Evolutionary conservation across 768 basidiomycete species (phyloP), one percentile per base, ranked within the genome.

Genomic region (Termitomyces sp.): DNA sequence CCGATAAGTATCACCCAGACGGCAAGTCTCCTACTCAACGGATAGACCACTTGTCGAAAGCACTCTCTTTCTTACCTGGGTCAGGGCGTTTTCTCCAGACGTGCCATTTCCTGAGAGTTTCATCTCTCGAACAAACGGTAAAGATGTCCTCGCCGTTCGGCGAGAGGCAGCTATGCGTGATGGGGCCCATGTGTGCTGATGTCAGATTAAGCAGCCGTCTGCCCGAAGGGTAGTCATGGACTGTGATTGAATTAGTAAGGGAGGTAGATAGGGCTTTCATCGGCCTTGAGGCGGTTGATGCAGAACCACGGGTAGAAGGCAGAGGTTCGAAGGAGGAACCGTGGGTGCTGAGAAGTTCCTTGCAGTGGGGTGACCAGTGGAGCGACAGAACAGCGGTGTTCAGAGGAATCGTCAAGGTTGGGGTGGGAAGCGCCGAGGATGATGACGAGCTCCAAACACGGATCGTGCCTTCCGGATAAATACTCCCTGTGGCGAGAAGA

Each of bases 271-370:
- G 52, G 80, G 86, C 69, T 84, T 91, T 58, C 76, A 67, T 27
- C 76, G 70, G 81, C 70, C 24, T 76, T 72, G 67, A 80, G 78
- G 40, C 43, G 24, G 53, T 48, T 4, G 58, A 16, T 0, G 57
- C 20, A 22, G 56, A 50, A 33, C 52, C 55, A 24, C 49, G 65
- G 36, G 47, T 51, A 70, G 73, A 18, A 65, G 63, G 60, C 81
- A 77, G 54, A 85, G 76, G 18, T 81, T 86, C 55, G 51, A 77
- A 79, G 0, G 76, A 74, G 9, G 68, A 86, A 1, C 94, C 95
- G 64, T 96, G 95, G 0, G 92, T 93, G 56, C 89, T 91, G n/a
- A 95, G 70, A 53, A 96, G 77, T 68, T 97, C 94, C 65, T 94
- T 93, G 60, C 85, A 82, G 71, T 94, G 91, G 16, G 89, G 84